These are phyloP conservation scores for Cordyceps farinosa DNA, from an alignment of 2,329 filamentous ascomycete species.

Conservation along the genomic window DNA sequence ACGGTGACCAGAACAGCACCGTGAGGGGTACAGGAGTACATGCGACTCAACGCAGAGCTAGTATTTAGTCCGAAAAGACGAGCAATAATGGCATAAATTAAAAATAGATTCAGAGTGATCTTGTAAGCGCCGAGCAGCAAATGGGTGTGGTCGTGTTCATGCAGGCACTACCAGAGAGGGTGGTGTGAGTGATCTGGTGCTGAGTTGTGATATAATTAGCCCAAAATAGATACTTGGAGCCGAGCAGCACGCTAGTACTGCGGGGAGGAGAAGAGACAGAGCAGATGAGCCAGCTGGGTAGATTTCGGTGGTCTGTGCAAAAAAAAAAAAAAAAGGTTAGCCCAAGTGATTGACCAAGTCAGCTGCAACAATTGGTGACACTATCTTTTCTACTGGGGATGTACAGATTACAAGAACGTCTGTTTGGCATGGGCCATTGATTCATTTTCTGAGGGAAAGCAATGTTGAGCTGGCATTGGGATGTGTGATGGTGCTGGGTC, in stretches of 20 bases:
- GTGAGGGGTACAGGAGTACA: slow-evolving; percentile 15
- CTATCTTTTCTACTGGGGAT: neutral
- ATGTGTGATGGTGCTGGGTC: neutral
- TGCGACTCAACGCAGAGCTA: neutral
- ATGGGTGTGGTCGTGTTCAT: neutral
- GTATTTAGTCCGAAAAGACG: slow-evolving; percentile 19
- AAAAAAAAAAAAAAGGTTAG: neutral
- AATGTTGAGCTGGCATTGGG: neutral
- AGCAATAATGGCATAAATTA: slow-evolving; percentile 31
- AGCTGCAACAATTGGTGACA: neutral
- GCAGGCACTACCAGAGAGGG: neutral
- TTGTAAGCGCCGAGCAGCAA: slow-evolving; percentile 20
- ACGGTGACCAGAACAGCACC: neutral
- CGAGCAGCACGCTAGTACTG: neutral
- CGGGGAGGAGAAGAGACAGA: neutral
- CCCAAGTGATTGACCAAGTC: neutral
- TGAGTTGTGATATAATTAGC: slow-evolving; percentile 5
- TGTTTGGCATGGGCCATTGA: neutral
- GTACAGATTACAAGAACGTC: neutral
- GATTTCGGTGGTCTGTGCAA: slow-evolving; percentile 9
- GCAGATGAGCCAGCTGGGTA: neutral
- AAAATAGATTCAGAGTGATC: slow-evolving; percentile 30
- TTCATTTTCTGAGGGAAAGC: neutral
- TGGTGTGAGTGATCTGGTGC: neutral
- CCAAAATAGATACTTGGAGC: slow-evolving; percentile 9